Conservation (phyloP, 306 rosid species). For the Inga leiocalycina region DNA sequence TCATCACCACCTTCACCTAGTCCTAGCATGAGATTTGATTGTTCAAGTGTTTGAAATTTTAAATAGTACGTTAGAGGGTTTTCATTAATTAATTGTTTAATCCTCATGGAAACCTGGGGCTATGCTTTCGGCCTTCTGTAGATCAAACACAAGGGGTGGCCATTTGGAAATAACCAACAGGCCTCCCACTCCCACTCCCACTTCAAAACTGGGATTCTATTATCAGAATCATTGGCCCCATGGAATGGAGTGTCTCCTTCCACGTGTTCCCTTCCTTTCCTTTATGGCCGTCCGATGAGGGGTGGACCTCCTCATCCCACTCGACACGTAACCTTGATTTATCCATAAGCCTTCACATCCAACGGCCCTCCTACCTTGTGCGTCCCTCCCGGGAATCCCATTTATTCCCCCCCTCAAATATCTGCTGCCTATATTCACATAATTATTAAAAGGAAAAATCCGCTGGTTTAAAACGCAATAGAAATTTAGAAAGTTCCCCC, state of each 20-base stretch:
- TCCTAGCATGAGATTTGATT: too few species aligned
- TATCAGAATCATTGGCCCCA: constrained; percentile 29
- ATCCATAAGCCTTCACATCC: constrained; percentile 46
- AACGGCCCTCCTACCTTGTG: constrained; percentile 47
- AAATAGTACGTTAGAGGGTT: too few species aligned
- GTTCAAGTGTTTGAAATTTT: too few species aligned
- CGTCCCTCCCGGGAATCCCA: constrained; percentile 39
- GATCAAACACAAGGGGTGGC: not conserved
- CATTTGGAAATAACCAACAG: not conserved
- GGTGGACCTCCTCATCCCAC: constrained; percentile 20
- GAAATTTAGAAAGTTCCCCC: not conserved
- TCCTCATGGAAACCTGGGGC: not conserved
- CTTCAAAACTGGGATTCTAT: not conserved
- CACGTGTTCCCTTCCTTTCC: constrained; percentile 45
- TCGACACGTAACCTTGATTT: constrained; percentile 48
- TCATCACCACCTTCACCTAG: constrained; percentile 3
- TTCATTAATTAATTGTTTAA: too few species aligned
- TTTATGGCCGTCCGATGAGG: constrained; percentile 55
- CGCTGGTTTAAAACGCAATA: constrained; percentile 32
- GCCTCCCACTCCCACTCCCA: not conserved
- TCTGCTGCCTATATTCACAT: not conserved
- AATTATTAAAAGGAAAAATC: not conserved
- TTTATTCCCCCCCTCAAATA: constrained; percentile 2
- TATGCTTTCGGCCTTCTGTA: not conserved
- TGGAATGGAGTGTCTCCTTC: constrained; percentile 32